These are phyloP conservation scores for Austroboletus rostrupii DNA, from an alignment of 1,284 basidiomycete genomes.

Conservation along the genomic window DNA sequence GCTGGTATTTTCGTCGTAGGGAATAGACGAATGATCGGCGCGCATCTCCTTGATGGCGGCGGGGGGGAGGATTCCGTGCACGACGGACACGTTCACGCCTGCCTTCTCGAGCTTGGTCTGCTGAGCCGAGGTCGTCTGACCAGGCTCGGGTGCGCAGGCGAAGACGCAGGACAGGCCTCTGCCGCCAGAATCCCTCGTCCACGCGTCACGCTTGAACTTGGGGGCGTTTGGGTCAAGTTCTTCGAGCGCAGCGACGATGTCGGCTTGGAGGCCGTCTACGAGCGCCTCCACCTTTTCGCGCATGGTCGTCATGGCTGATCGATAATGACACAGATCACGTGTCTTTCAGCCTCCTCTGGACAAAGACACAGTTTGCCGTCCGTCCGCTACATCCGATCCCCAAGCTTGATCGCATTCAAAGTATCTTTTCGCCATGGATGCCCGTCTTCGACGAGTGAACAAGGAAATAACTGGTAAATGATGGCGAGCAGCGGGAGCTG, in stretches of 20 bases:
- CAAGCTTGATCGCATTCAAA: not conserved
- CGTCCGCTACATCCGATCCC: not conserved
- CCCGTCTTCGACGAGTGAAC: slow-evolving; percentile 83
- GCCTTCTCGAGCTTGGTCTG: slow-evolving; percentile 86
- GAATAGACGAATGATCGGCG: slow-evolving; percentile 80
- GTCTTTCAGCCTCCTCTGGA: not conserved
- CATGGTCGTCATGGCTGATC: slow-evolving; percentile 47
- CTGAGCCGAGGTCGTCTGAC: slow-evolving; percentile 23
- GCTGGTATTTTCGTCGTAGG: slow-evolving; percentile 57
- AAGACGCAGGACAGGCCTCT: slow-evolving; percentile 88
- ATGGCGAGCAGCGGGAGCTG: not conserved
- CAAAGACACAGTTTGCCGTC: too few species aligned
- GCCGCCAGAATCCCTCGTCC: slow-evolving; percentile 84
- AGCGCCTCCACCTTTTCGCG: slow-evolving; percentile 79
- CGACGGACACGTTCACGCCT: slow-evolving; percentile 93
- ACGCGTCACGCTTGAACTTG: slow-evolving; percentile 83
- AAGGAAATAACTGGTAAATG: slow-evolving; percentile 84
- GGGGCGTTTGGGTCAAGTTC: slow-evolving; percentile 70
- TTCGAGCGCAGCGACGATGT: slow-evolving; percentile 81
- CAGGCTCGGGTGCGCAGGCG: slow-evolving; percentile 50
- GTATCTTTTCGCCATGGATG: slow-evolving; percentile 56
- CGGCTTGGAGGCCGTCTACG: slow-evolving; percentile 75
- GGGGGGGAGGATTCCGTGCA: slow-evolving; percentile 86
- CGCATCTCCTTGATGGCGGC: slow-evolving; percentile 92
- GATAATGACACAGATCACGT: slow-evolving; percentile 20